Evolutionary conservation across 2,329 filamentous ascomycete species (phyloP).

Genomic region (Curvularia sp.): DNA sequence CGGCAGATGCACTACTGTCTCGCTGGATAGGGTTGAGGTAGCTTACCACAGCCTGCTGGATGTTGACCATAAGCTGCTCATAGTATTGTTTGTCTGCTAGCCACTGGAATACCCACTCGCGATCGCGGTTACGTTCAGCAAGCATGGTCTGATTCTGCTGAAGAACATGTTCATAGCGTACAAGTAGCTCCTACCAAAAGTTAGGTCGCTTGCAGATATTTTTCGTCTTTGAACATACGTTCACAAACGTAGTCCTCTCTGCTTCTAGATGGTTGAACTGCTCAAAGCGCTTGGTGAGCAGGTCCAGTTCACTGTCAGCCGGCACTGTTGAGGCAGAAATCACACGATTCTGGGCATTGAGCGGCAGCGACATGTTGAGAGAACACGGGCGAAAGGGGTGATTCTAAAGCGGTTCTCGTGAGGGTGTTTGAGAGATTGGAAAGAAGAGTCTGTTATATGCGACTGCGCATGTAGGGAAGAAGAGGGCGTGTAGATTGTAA

Average conservation of each 20-base stretch:
- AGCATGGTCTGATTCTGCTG: constrained; percentile 41
- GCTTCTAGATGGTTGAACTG: constrained; percentile 39
- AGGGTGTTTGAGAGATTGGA: no score
- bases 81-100: constrained; percentile 34
- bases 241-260: constrained; percentile 45
- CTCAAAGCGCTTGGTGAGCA: constrained; percentile 44
- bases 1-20: not conserved
- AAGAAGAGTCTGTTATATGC: not conserved
- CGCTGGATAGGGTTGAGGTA: not conserved
- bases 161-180: constrained; percentile 49
- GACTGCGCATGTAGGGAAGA: not conserved
- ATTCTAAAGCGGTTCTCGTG: no score
- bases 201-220: constrained; percentile 3
- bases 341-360: constrained; percentile 16
- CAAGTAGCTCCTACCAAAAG: constrained; percentile 49
- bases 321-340: constrained; percentile 3
- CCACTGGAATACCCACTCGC: constrained; percentile 26
- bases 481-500: not conserved
- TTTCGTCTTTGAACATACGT: constrained; percentile 31
- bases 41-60: constrained; percentile 40
- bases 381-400: not conserved
- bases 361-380: constrained; percentile 24
- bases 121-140: constrained; percentile 37
- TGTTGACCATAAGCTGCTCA: constrained; percentile 23
- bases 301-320: constrained; percentile 13